Evolutionary conservation across 306 rosid species (phyloP).

Genomic region (Quercus engelmannii): DNA sequence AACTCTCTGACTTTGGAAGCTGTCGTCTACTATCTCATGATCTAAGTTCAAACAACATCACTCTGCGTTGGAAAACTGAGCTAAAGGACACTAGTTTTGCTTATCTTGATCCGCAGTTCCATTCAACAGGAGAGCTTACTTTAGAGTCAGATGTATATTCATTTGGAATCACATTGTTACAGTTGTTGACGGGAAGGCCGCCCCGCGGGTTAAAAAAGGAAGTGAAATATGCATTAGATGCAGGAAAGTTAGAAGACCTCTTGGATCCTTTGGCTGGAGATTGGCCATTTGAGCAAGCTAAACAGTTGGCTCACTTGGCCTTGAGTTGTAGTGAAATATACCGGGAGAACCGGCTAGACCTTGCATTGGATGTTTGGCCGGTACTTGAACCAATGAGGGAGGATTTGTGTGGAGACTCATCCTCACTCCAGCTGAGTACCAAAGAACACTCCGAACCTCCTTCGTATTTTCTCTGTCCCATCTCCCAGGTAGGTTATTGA

Average conservation of each 20-base stretch:
- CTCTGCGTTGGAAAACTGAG: conserved; percentile 51
- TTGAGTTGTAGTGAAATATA: conserved; percentile 70
- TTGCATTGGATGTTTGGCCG: conserved; percentile 69
- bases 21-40: conserved; percentile 41
- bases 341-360: conserved; percentile 64
- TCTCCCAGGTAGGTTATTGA: conserved; percentile 52
- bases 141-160: conserved; percentile 84
- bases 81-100: conserved; percentile 56
- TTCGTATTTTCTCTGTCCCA: conserved; percentile 71
- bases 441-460: conserved; percentile 60
- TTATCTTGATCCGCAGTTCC: conserved; percentile 83
- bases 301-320: conserved; percentile 63
- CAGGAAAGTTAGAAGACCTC: conserved; percentile 48
- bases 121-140: conserved; percentile 70
- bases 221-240: conserved; percentile 48
- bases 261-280: conserved; percentile 96
- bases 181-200: conserved; percentile 66
- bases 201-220: conserved; percentile 59
- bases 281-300: conserved; percentile 79
- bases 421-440: conserved; percentile 40
- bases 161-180: conserved; percentile 71
- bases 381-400: conserved; percentile 72
- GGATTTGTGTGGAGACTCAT: conserved; percentile 48
- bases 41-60: conserved; percentile 33
- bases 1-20: conserved; percentile 86